phyloP scores from a whole-genome alignment of 1,284 basidiomycete genomes.

The Leccinum fallax region DNA sequence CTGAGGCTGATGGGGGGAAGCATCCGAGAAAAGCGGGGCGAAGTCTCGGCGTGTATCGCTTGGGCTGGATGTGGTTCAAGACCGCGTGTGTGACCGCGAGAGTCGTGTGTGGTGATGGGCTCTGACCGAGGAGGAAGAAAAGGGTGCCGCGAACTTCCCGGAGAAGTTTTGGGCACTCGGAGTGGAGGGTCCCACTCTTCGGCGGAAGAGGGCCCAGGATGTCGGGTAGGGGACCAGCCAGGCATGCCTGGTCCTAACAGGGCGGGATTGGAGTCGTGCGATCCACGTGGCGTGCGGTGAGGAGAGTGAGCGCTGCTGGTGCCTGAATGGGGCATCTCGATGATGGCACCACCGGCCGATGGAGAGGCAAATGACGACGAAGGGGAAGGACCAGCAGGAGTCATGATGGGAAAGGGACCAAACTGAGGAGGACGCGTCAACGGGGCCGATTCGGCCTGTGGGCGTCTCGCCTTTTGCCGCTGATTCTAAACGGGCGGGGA shows the following conservation, averaged over 20 bases:
- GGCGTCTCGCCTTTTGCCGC: slow-evolving; percentile 77
- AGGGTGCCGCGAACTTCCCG: slow-evolving; percentile 6
- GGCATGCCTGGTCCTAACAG: slow-evolving; percentile 67
- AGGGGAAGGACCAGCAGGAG: slow-evolving; percentile 33
- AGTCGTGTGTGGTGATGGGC: slow-evolving; percentile 11
- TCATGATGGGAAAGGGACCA: slow-evolving; percentile 55
- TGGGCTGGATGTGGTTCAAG: slow-evolving; percentile 13
- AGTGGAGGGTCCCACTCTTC: slow-evolving; percentile 23
- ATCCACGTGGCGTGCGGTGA: slow-evolving; percentile 24
- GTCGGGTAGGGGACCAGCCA: slow-evolving; percentile 37
- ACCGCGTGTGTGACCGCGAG: slow-evolving; percentile 14
- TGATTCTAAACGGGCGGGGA: slow-evolving; percentile 57
- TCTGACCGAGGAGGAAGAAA: slow-evolving; percentile 10
- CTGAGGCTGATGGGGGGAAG: slow-evolving; percentile 31
- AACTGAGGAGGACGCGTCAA: slow-evolving; percentile 58
- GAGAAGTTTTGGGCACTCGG: slow-evolving; percentile 15
- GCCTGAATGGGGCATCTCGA: slow-evolving; percentile 18
- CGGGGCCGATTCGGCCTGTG: slow-evolving; percentile 52
- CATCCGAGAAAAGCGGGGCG: slow-evolving; percentile 29
- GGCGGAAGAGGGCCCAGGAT: slow-evolving; percentile 20
- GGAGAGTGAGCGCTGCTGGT: slow-evolving; percentile 14
- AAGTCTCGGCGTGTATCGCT: slow-evolving; percentile 16
- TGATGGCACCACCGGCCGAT: not conserved
- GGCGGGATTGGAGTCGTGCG: slow-evolving; percentile 38
- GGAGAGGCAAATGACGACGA: slow-evolving; percentile 21